Conservation (phyloP, 257 asterid genomes). For the Nicotiana tomentosiformis region DNA sequence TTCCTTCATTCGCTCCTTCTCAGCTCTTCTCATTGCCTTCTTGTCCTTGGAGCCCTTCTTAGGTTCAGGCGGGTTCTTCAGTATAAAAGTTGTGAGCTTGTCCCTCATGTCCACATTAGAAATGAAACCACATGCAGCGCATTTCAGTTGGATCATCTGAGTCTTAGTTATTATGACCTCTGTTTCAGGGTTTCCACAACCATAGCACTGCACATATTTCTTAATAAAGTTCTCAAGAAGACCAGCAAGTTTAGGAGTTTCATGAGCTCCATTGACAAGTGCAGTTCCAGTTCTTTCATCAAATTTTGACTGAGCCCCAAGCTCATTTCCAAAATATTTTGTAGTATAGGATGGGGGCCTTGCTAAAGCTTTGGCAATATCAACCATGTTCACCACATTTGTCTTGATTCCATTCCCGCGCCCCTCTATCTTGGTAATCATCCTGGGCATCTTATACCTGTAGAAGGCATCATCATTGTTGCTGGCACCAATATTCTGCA, state of each 20-base stretch:
- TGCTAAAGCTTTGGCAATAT: slow-evolving; percentile 24
- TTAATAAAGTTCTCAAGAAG: slow-evolving; percentile 20
- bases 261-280: slow-evolving; percentile 23
- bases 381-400: slow-evolving; percentile 24
- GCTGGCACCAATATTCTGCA: slow-evolving; percentile 22
- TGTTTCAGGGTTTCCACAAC: slow-evolving; percentile 28
- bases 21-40: slow-evolving; percentile 28
- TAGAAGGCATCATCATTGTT: slow-evolving; percentile 29
- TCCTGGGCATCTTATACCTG: slow-evolving; percentile 26
- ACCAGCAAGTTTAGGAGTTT: slow-evolving; percentile 23
- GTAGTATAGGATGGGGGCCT: slow-evolving; percentile 19
- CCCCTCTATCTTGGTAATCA: slow-evolving; percentile 22
- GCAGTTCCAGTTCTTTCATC: slow-evolving; percentile 25
- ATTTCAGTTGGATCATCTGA: slow-evolving; percentile 23
- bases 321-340: slow-evolving; percentile 23
- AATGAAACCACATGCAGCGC: slow-evolving; percentile 28
- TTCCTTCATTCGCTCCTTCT: slow-evolving; percentile 24
- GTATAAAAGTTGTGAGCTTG: slow-evolving; percentile 17
- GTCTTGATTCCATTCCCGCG: slow-evolving; percentile 25
- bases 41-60: slow-evolving; percentile 23
- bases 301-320: slow-evolving; percentile 25
- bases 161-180: slow-evolving; percentile 17
- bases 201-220: slow-evolving; percentile 27
- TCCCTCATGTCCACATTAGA: slow-evolving; percentile 26
- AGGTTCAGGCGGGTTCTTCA: slow-evolving; percentile 22